These are phyloP conservation scores for Fusarium sp. DNA, from an alignment of 2,329 filamentous ascomycete genomes.

Conservation along the genomic window DNA sequence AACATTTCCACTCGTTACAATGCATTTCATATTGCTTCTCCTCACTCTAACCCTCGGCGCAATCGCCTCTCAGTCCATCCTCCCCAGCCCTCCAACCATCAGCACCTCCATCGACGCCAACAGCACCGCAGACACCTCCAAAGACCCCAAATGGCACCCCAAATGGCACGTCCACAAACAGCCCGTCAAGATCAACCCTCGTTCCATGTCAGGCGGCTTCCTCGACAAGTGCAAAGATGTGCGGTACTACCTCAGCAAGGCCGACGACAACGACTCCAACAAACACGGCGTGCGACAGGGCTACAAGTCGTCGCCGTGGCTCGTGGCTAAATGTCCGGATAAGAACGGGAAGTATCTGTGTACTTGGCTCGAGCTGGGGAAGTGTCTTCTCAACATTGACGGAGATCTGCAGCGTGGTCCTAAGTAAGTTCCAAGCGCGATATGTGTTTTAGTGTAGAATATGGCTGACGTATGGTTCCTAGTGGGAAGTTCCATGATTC, in stretches of 20 bases:
- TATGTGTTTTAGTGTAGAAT: too few relatives aligned
- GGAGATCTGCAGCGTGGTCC: conserved; percentile 20
- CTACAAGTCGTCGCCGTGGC: conserved; percentile 28
- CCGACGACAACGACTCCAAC: conserved; percentile 20
- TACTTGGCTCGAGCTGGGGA: conserved; percentile 33
- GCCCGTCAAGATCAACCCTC: not conserved
- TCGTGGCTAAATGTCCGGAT: conserved; percentile 29
- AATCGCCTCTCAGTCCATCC: too few relatives aligned
- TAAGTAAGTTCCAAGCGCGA: not conserved
- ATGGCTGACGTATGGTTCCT: not conserved
- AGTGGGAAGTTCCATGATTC: conserved; percentile 31
- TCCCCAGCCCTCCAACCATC: too few relatives aligned
- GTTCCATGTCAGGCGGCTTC: conserved; percentile 24
- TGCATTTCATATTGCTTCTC: too few relatives aligned
- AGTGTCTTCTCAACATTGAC: conserved; percentile 33
- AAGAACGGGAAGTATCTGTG: conserved; percentile 29
- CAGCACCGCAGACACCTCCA: too few relatives aligned
- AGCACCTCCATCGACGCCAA: too few relatives aligned
- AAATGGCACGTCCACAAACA: not conserved
- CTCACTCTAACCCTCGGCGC: too few relatives aligned
- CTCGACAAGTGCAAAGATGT: conserved; percentile 33
- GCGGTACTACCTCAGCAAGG: conserved; percentile 30
- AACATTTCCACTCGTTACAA: too few relatives aligned
- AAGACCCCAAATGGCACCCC: too few relatives aligned
- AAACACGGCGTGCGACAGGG: conserved; percentile 7